These are phyloP conservation scores for Fusarium algeriense DNA, from an alignment of 2,329 filamentous ascomycete genomes.

Conservation along the genomic window DNA sequence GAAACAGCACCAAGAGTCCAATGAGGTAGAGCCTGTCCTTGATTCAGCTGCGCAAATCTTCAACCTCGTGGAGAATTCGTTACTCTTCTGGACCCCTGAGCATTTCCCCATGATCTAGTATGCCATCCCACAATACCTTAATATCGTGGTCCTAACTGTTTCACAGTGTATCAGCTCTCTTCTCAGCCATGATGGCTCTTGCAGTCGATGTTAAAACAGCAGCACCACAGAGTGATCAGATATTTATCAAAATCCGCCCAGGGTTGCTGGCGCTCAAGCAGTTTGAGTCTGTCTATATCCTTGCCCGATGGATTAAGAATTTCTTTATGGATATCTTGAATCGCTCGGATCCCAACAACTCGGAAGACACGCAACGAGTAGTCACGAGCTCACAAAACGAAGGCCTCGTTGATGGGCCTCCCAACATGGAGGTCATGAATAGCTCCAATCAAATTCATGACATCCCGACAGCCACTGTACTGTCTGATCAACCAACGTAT, in stretches of 20 bases:
- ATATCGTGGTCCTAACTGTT: not conserved
- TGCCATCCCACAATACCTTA: fast-evolving
- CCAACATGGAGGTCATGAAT: not conserved
- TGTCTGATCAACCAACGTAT: fast-evolving
- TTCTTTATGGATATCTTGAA: slow-evolving; percentile 32
- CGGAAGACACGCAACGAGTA: fast-evolving
- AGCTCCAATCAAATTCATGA: fast-evolving
- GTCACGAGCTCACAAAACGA: not conserved
- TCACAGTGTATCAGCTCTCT: not conserved
- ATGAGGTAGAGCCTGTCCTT: fast-evolving
- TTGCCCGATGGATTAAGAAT: slow-evolving; percentile 21
- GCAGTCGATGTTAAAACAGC: not conserved
- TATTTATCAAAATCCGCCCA: not conserved
- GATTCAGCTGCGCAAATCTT: not conserved
- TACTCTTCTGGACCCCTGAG: not conserved
- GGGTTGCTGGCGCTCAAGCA: not conserved
- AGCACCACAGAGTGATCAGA: not conserved
- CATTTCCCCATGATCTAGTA: slow-evolving; percentile 3
- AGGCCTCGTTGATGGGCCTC: not conserved
- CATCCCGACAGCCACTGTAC: fast-evolving
- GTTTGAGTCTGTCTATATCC: slow-evolving; percentile 10
- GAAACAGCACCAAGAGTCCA: fast-evolving
- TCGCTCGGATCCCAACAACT: fast-evolving
- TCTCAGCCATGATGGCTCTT: not conserved
- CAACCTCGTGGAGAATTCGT: fast-evolving